Base-by-base conservation (phyloP, 257 asterid species). In the Haberlea rhodopensis region DNA sequence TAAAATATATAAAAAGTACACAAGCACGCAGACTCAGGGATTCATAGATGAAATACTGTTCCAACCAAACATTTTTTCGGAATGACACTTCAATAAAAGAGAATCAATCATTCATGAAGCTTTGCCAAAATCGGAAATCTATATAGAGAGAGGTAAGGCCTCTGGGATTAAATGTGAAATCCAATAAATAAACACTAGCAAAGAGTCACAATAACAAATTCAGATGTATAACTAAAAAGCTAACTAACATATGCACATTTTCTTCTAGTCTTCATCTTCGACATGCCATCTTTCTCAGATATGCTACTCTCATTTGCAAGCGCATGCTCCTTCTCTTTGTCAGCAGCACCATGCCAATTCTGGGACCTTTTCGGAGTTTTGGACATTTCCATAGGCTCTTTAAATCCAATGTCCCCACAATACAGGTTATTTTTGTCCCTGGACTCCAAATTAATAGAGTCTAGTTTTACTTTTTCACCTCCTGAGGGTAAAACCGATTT, bases 211-310 rank as follows among this genome's bases (percentile, higher is more conserved):
- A 24, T n/a, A n/a, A n/a, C 18, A 20, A 20, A 67, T n/a, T 51
- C 57, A 26, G 24, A 28, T 21, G 29, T 15, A 8, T 24, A 22
- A 24, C 52, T 31, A 67, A 57, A 72, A 73, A 64, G 78, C 81
- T 68, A 64, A 76, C 79, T 77, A 18, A 78, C 86, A 75, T 74
- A 63, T 45, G 37, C 69, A 68, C 58, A 64, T 66, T 74, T 79
- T 68, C 73, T 80, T 52, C 37, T 65, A 64, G 81, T 59, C 57
- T 53, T 73, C 66, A n/a, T n/a, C n/a, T n/a, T n/a, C n/a, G n/a
- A n/a, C n/a, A n/a, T n/a, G n/a, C n/a, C n/a, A n/a, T n/a, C n/a
- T n/a, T n/a, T n/a, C n/a, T n/a, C n/a, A n/a, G n/a, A n/a, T n/a
- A n/a, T n/a, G n/a, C n/a, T n/a, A n/a, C n/a, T n/a, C n/a, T n/a